Evolutionary conservation across 2,329 filamentous ascomycete genomes (phyloP).

Genomic region (Ophiostoma fasciatum): DNA sequence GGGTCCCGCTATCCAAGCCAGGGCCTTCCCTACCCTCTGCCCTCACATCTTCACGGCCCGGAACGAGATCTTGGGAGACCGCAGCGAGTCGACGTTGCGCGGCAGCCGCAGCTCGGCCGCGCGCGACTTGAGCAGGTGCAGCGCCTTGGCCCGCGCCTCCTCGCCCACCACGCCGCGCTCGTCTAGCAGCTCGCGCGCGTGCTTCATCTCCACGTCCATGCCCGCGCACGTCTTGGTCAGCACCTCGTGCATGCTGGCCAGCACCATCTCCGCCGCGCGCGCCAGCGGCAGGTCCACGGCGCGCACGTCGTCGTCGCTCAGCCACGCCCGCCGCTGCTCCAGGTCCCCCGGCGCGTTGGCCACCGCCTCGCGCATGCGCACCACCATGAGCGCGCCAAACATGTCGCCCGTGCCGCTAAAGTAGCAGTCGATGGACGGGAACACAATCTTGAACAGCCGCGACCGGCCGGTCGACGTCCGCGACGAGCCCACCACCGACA

Average conservation of each 20-base stretch:
- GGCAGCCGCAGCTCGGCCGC: conserved; percentile 82
- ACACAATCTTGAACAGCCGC: conserved; percentile 76
- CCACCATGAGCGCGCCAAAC: conserved; percentile 86
- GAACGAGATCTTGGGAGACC: conserved; percentile 50
- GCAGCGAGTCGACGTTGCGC: conserved; percentile 54
- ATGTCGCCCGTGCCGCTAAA: conserved; percentile 97
- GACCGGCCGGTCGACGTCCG: conserved; percentile 47
- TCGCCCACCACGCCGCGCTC: conserved; percentile 11
- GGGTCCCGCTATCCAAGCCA: too few relatives aligned
- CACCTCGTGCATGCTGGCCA: conserved; percentile 85
- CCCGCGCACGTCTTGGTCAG: conserved; percentile 53
- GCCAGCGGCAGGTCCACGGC: conserved; percentile 67
- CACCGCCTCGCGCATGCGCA: conserved; percentile 74
- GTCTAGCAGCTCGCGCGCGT: conserved; percentile 20
- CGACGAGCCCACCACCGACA: conserved; percentile 66
- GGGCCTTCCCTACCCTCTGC: background rate
- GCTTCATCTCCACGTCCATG: conserved; percentile 37
- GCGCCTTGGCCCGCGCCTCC: conserved; percentile 36
- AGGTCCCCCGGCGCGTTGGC: conserved; percentile 20
- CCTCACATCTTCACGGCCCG: conserved; percentile 35
- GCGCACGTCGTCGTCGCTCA: conserved; percentile 55
- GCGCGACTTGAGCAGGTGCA: conserved; percentile 58
- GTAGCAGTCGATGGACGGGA: conserved; percentile 80
- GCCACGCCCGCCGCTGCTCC: conserved; percentile 47
- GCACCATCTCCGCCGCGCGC: conserved; percentile 67